Evolutionary conservation across 2,329 filamentous ascomycete genomes (phyloP).

Genomic region (Gyromitra esculenta): DNA sequence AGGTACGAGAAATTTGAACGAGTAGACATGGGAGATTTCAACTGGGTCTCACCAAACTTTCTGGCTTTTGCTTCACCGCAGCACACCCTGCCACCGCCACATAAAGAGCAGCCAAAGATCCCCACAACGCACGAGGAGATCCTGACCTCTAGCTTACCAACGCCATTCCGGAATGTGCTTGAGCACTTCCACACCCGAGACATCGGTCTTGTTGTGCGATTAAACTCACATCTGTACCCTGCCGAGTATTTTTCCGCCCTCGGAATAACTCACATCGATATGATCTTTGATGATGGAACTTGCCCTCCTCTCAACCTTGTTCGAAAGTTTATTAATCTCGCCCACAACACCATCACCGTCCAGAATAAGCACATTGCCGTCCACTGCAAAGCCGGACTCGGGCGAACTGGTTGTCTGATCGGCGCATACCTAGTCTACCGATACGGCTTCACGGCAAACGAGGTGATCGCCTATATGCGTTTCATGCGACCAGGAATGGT

Average conservation of each 20-base stretch:
- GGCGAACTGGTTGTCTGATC: conserved; percentile 93
- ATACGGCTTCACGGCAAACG: conserved; percentile 95
- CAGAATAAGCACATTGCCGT: conserved; percentile 94
- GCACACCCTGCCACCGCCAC: conserved; percentile 76
- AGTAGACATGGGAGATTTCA: conserved; percentile 99
- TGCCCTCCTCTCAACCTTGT: conserved; percentile 91
- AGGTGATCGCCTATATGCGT: conserved; percentile 96
- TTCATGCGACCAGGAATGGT: conserved; percentile 99
- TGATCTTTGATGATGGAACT: conserved; percentile 99
- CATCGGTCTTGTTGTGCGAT: conserved; percentile 89
- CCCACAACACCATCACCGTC: conserved; percentile 91
- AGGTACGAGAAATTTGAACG: conserved; percentile 92
- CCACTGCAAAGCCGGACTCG: conserved; percentile 97
- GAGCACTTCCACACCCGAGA: conserved; percentile 87
- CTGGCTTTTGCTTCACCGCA: conserved; percentile 96
- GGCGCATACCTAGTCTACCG: conserved; percentile 98
- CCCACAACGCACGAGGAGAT: conserved; percentile 57
- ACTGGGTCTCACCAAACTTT: conserved; percentile 96
- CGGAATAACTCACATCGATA: conserved; percentile 94
- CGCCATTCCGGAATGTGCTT: conserved; percentile 93
- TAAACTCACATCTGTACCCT: conserved; percentile 96
- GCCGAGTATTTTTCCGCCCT: conserved; percentile 96
- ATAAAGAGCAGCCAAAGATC: conserved; percentile 53
- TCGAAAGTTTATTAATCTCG: conserved; percentile 90
- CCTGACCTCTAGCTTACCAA: conserved; percentile 74